Evolutionary conservation across 2,329 filamentous ascomycete species (phyloP), one percentile per base, ranked within the genome.

Genomic region (Thelonectria rubi): DNA sequence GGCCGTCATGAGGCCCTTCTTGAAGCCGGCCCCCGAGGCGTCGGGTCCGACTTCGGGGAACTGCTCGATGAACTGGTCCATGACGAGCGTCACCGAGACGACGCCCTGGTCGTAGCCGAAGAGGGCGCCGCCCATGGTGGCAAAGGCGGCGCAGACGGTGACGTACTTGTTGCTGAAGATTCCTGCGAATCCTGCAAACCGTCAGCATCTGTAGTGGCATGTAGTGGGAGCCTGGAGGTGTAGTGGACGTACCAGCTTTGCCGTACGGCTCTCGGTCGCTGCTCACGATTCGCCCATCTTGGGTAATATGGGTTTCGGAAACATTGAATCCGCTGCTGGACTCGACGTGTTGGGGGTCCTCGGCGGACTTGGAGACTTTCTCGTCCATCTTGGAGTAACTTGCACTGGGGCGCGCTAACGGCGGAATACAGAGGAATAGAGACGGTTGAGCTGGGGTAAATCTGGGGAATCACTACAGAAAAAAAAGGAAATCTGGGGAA

Each of bases 1-100:
- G 15, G 80, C 81, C 3, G 82, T 80, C 61, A 82, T 81, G 76
- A 81, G 81, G 30, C 80, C 64, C 45, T 68, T 69, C 42, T 60
- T 52, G 58, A 69, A 69, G 9, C 78, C 78, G 0, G 76, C 74
- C 3, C 79, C 79, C 6, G 77, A 68, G n/a, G 67, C 71, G 10
- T 64, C 57, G 2, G 72, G 64, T 0, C 72, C 65, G 5, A 74
- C 71, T n/a, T 74, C 68, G 9, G 69, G 69, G 60, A 76, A 77
- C 1, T 65, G 58, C 20, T 70, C 60, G 24, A 65, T 63, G 55
- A 75, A 75, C 51, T 71, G 63, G 12, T 69, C 63, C 75, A 76
- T 71, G 37, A 71, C 65, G 20, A 74, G 60, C 15, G 69, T 74
- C n/a, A 76, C 59, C 3, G 69, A 74, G 9, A 79, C 74, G 39